A percentile compares a stretch with the other conserved stretches of the same genome.
These are phyloP conservation scores for Pyrus betulifolia DNA, from an alignment of 306 rosid species.

Conservation along the genomic window DNA sequence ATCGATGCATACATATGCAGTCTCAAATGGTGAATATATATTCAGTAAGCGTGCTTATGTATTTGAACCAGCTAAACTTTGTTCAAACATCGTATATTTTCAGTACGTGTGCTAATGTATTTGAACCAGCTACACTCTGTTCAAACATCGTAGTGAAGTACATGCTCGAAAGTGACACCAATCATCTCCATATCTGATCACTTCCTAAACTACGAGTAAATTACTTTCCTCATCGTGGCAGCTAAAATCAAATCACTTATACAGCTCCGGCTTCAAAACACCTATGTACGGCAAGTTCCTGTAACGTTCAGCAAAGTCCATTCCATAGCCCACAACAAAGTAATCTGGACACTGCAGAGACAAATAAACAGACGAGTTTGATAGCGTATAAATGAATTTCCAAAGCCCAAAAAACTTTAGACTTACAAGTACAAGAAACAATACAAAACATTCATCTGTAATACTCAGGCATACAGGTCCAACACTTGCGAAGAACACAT, in stretches of 20 bases:
- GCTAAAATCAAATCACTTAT: conserved; percentile 26
- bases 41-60: neutral
- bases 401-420: neutral
- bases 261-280: conserved; percentile 71
- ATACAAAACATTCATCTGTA: neutral
- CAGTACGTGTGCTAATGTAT: too few relatives aligned
- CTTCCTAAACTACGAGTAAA: neutral
- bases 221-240: neutral
- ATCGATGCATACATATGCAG: neutral
- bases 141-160: neutral
- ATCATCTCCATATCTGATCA: neutral
- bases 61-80: neutral
- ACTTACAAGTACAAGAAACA: neutral
- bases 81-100: neutral
- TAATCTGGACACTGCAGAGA: conserved; percentile 72
- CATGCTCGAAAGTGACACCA: neutral
- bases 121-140: too few relatives aligned
- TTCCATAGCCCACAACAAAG: conserved; percentile 89
- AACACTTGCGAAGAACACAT: neutral
- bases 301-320: conserved; percentile 75
- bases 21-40: neutral
- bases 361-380: neutral
- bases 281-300: conserved; percentile 88
- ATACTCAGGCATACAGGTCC: neutral
- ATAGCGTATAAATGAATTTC: neutral